These are phyloP conservation scores for Plantago major DNA, from an alignment of 257 asterid species.

Conservation along the genomic window DNA sequence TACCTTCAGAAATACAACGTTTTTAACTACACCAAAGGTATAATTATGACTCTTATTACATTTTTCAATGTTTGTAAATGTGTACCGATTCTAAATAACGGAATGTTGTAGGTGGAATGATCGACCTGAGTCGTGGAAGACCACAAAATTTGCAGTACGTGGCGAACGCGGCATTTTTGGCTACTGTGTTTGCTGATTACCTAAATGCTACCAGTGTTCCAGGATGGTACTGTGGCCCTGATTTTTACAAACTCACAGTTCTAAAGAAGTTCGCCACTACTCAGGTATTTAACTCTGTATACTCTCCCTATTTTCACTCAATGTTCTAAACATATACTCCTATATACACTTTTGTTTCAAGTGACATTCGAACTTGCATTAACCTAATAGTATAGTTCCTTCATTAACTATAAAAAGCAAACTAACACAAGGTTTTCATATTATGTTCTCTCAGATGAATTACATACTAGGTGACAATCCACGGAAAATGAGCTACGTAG, in stretches of 20 bases:
- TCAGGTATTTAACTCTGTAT: slow-evolving; percentile 40
- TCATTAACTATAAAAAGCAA: neutral
- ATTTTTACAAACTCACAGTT: slow-evolving; percentile 25
- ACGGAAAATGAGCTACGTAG: slow-evolving; percentile 71
- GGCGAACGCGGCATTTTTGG: slow-evolving; percentile 80
- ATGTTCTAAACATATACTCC: too few species aligned
- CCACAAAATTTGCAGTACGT: slow-evolving; percentile 69
- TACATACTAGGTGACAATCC: slow-evolving; percentile 81
- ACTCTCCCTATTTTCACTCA: too few species aligned
- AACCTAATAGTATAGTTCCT: too few species aligned
- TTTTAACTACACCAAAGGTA: slow-evolving; percentile 72
- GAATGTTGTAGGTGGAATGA: slow-evolving; percentile 55
- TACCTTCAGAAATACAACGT: slow-evolving; percentile 55
- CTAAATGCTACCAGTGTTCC: slow-evolving; percentile 64
- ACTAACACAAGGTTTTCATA: neutral
- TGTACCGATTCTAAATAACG: neutral
- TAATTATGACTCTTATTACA: neutral
- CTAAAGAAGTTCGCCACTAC: slow-evolving; percentile 64
- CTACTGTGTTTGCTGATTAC: slow-evolving; percentile 80
- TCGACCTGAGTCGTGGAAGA: slow-evolving; percentile 50
- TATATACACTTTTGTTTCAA: too few species aligned
- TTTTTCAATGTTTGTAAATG: neutral
- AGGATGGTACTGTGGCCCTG: slow-evolving; percentile 69
- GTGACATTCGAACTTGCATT: too few species aligned
- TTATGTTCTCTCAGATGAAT: slow-evolving; percentile 34